Evolutionary conservation across 805 yeast species (phyloP).

Genomic region (Saccharomyces eubayanus): DNA sequence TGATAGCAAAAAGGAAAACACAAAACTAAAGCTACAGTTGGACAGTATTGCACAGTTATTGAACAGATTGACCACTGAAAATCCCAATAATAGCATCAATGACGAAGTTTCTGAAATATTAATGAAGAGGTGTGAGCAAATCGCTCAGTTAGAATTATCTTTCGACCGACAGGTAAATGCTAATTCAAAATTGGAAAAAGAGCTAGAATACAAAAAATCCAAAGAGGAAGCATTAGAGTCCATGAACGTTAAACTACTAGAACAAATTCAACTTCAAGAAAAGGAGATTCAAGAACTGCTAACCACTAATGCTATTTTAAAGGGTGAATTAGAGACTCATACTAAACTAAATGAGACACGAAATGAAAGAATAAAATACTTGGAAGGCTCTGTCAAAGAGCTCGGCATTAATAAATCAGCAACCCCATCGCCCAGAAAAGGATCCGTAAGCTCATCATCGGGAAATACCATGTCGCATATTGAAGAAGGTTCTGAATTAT

Average conservation of each 20-base stretch:
- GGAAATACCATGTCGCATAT: conserved; percentile 9
- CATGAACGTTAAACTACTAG: conserved; percentile 19
- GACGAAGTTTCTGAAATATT: conserved; percentile 12
- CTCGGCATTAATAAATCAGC: neutral
- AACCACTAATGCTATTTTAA: conserved; percentile 9
- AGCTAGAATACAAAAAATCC: conserved; percentile 5
- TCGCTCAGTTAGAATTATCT: conserved; percentile 14
- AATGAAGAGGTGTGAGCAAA: conserved; percentile 19
- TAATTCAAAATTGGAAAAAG: conserved; percentile 6
- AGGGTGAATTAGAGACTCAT: conserved; percentile 12
- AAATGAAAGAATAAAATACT: conserved; percentile 8
- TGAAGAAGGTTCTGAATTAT: conserved; percentile 11
- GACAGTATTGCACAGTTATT: conserved; percentile 9
- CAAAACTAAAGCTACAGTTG: conserved; percentile 8
- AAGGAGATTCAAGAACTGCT: conserved; percentile 12
- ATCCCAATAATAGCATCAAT: neutral
- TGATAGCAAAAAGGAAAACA: conserved; percentile 6
- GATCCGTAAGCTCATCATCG: conserved; percentile 8
- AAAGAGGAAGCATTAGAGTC: conserved; percentile 14
- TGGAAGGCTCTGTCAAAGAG: conserved; percentile 11
- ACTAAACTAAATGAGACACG: conserved; percentile 9
- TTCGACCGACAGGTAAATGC: conserved; percentile 15
- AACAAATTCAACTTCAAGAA: conserved; percentile 17
- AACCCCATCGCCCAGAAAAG: neutral
- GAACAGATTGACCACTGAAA: neutral